A percentile compares a stretch with the other conserved stretches of the same genome.
phyloP scores from a whole-genome alignment of 345 rosid genomes.

The Eucalyptus sp. region DNA sequence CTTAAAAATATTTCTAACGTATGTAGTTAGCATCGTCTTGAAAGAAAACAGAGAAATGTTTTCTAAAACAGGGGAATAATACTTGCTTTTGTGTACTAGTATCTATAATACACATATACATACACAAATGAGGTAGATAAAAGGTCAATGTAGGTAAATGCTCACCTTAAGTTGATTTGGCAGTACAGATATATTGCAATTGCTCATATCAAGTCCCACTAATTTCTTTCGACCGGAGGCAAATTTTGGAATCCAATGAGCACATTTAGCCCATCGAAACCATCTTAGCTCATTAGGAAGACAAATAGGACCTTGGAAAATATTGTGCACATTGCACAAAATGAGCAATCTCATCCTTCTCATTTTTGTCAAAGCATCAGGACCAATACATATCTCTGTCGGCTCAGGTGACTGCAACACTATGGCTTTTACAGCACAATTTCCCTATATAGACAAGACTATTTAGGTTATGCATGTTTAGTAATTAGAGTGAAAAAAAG shows the following conservation, averaged over 20 bases:
- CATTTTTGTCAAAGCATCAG: not conserved
- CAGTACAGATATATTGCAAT: no score
- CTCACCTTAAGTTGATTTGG: not conserved
- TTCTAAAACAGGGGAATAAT: not conserved
- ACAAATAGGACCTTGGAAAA: not conserved
- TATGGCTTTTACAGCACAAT: not conserved
- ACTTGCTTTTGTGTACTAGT: not conserved
- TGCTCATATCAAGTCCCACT: not conserved
- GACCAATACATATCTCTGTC: rapidly evolving
- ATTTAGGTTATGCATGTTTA: not conserved
- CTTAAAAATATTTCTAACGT: not conserved
- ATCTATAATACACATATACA: not conserved
- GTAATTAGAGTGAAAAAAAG: not conserved
- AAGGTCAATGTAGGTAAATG: not conserved
- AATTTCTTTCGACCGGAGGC: not conserved
- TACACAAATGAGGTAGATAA: not conserved
- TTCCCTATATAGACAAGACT: not conserved
- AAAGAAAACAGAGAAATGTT: not conserved
- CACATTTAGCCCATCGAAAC: not conserved
- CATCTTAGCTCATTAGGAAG: not conserved
- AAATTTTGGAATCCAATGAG: not conserved
- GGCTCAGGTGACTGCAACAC: not conserved
- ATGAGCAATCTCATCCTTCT: not conserved
- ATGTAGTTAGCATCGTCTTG: not conserved
- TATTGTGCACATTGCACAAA: not conserved